These are phyloP conservation scores for Rhododendron ferrugineum DNA, from an alignment of 148 eudicot species.

Conservation along the genomic window DNA sequence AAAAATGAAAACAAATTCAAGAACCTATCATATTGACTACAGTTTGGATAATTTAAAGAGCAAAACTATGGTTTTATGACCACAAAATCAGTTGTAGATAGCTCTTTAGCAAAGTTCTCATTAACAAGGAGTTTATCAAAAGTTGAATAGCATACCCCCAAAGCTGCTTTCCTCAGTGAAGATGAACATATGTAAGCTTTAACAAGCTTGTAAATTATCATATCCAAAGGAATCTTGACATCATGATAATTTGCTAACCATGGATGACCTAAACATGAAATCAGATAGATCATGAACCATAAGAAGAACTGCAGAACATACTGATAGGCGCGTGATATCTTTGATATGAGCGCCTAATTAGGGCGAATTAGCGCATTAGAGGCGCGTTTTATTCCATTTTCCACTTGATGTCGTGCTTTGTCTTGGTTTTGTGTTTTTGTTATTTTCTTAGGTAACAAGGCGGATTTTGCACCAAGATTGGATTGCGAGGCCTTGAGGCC, in stretches of 20 bases:
- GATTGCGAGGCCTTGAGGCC: no score
- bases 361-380: no score
- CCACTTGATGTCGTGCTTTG: no score
- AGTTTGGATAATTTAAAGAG: neutral
- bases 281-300: neutral
- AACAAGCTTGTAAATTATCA: slow-evolving; percentile 76
- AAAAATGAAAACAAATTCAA: neutral
- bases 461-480: no score
- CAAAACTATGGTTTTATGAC: neutral
- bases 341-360: no score
- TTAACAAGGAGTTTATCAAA: neutral
- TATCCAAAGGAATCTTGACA: slow-evolving; percentile 75
- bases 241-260: slow-evolving; percentile 73
- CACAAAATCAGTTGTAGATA: neutral
- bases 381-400: no score
- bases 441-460: no score
- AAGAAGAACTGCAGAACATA: slow-evolving; percentile 12
- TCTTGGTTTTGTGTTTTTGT: no score
- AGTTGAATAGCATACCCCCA: slow-evolving; percentile 55
- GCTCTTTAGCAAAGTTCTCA: neutral
- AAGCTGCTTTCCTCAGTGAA: slow-evolving; percentile 81
- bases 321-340: no score
- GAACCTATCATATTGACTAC: neutral
- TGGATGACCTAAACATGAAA: slow-evolving; percentile 75
- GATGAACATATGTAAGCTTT: slow-evolving; percentile 83